Evolutionary conservation across 768 basidiomycete genomes (phyloP), one percentile per base, ranked within the genome.

Genomic region (Daedaleopsis sinensis): DNA sequence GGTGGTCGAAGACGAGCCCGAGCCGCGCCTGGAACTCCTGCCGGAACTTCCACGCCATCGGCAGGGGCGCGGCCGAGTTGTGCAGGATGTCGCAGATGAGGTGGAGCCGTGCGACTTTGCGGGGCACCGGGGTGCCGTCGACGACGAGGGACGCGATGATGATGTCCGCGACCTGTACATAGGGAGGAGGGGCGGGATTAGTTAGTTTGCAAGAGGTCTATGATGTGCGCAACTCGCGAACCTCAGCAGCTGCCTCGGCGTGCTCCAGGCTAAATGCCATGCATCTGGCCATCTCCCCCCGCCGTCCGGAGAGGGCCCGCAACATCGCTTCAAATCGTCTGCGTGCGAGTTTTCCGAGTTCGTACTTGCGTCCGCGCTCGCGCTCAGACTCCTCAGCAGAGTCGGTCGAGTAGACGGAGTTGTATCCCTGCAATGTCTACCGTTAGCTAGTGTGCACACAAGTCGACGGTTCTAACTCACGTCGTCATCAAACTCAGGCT

Each of bases 211-310:
- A 53, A 24, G 53, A 24, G n/a, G n/a, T n/a, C n/a, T n/a, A n/a
- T n/a, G n/a, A n/a, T n/a, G 19, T 42, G 73, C 4, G 36, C 46
- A 39, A 38, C 24, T n/a, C 21, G 61, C 72, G 60, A 68, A 94
- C 96, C 81, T 97, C 96, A 58, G 89, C 86, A 18, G 96, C 94
- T 18, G 95, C 95, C 74, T 98, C 96, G 1, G 96, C 96, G 70
- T 96, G 94, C 72, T 96, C 94, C 46, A 99, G 80, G 64, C 94
- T 93, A 71, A 98, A 98, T n/a, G 90, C 85, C 97, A 98, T 99
- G 62, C 92, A 94, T 23, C 94, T 82, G 36, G 94, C 97, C 42
- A 98, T 86, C 73, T 96, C 94, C 6, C 92, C 94, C 59, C 95
- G 80, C 67, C 89, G 87, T 3, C 95, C 95, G 8, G 88, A 88